These are phyloP conservation scores for barrel medic (Medicago truncatula) DNA, from an alignment of 306 rosid genomes.

Conservation along the genomic window DNA sequence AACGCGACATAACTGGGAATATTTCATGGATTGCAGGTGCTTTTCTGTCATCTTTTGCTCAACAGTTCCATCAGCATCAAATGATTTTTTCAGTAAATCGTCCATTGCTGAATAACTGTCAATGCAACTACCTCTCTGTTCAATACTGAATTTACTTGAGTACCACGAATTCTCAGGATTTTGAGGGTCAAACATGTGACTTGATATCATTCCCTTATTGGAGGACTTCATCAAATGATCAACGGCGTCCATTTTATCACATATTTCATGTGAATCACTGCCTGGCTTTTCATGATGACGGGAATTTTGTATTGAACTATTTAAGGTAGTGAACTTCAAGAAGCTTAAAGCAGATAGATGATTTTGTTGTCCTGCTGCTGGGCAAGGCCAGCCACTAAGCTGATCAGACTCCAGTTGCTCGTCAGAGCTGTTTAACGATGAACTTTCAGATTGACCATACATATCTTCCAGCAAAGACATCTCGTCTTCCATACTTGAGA, in stretches of 20 bases:
- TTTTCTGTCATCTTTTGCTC: conserved; percentile 46
- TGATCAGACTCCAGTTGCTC: conserved; percentile 62
- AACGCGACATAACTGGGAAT: conserved; percentile 48
- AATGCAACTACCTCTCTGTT: conserved; percentile 41
- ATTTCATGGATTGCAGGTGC: conserved; percentile 42
- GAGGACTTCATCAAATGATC: conserved; percentile 45
- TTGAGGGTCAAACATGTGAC: conserved; percentile 46
- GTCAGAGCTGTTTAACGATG: conserved; percentile 59
- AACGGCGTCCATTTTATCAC: conserved; percentile 47
- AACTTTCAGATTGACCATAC: conserved; percentile 64
- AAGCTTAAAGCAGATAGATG: conserved; percentile 71
- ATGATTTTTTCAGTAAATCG: conserved; percentile 42
- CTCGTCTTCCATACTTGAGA: conserved; percentile 59
- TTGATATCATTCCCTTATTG: conserved; percentile 41
- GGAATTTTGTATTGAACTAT: conserved; percentile 50
- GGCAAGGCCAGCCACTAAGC: conserved; percentile 52
- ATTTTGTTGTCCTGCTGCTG: conserved; percentile 45
- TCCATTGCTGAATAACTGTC: conserved; percentile 37
- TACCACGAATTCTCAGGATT: conserved; percentile 50
- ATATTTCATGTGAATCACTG: conserved; percentile 41
- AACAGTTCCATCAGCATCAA: conserved; percentile 38
- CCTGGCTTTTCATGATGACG: conserved; percentile 51
- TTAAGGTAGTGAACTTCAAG: conserved; percentile 44
- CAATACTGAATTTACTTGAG: conserved; percentile 44
- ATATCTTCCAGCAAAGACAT: conserved; percentile 51